Evolutionary conservation across 352 stramenopile species (phyloP), one percentile per base, ranked within the genome.

Genomic region (Globisporangium spinosum): DNA sequence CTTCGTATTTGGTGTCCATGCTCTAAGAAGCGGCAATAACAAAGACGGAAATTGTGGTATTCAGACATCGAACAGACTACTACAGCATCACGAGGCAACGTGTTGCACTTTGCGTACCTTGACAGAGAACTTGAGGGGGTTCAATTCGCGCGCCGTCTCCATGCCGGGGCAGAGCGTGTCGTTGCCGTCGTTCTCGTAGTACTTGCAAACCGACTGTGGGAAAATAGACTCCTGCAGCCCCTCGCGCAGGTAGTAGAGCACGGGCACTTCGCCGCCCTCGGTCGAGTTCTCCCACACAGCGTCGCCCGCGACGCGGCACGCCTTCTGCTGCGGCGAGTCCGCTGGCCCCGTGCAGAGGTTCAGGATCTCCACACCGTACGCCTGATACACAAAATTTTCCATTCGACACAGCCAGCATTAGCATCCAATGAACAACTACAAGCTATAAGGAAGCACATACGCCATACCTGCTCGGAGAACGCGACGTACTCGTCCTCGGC

Each of bases 201-300:
- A 94, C 43, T 89, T 77, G 70, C 86, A 94, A 6, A 94, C 81
- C 0, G 75, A 76, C 55, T 85, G 71, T 9, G 86, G 86, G 59
- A 93, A 91, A 1, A 94, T 68, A 1, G 82, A 90, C 64, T 89
- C 78, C 65, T 90, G 80, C 0, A 94, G 72, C 38, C 83, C 86
- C 67, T 91, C 78, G n/a, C 82, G 75, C 27, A 94, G 71, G 64
- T 94, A 94, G 63, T 91, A 94, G 12, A 94, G 67, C 70, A 84
- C 73, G 9, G 82, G 78, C 4, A 91, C 80, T 71, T 94, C 84
- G 2, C 86, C 86, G 17, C 84, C 86, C 57, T 94, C 84, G 0
- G 84, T 93, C 53, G 84, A 93, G 71, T 91, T 91, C 65, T 83
- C 87, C 85, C 85, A 94, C 59, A 93, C 82, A 61, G 76, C 66